phyloP scores from a whole-genome alignment of 805 yeast species.

The Ogataea parapolymorpha region DNA sequence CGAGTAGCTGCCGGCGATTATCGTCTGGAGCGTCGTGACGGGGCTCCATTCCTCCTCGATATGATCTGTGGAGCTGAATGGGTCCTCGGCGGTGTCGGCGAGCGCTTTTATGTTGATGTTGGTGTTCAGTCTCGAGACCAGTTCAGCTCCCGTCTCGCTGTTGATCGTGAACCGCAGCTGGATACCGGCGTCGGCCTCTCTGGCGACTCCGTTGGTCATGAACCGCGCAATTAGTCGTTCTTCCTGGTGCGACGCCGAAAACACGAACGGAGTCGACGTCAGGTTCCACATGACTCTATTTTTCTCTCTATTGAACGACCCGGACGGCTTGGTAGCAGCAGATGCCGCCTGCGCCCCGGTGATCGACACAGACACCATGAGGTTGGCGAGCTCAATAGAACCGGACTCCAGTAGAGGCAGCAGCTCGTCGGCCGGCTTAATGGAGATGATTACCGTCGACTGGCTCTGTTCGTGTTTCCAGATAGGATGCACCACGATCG shows the following conservation, averaged over 20 bases:
- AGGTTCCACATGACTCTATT: conserved; percentile 86
- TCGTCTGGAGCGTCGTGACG: conserved; percentile 44
- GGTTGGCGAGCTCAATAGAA: conserved; percentile 49
- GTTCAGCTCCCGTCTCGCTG: conserved; percentile 41
- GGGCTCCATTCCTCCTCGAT: conserved; percentile 29
- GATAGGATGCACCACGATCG: conserved; percentile 70
- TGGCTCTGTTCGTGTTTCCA: conserved; percentile 89
- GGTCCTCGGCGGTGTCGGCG: conserved; percentile 31
- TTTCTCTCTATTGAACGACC: conserved; percentile 83
- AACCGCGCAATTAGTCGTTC: conserved; percentile 83
- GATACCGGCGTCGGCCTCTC: conserved; percentile 73
- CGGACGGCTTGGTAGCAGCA: conserved; percentile 90
- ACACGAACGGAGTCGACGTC: conserved; percentile 35
- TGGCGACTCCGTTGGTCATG: conserved; percentile 65
- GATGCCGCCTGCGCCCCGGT: conserved; percentile 59
- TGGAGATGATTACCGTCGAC: conserved; percentile 76
- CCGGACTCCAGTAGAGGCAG: conserved; percentile 33
- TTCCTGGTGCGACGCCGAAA: conserved; percentile 39
- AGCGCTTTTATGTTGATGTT: conserved; percentile 33
- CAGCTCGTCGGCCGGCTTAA: conserved; percentile 53
- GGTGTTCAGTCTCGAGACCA: conserved; percentile 41
- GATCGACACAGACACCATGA: conserved; percentile 59
- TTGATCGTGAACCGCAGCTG: conserved; percentile 59
- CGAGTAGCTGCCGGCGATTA: conserved; percentile 48
- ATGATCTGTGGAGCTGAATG: conserved; percentile 31